phyloP scores from a whole-genome alignment of 805 yeast genomes.

The Saturnispora galanensis region DNA sequence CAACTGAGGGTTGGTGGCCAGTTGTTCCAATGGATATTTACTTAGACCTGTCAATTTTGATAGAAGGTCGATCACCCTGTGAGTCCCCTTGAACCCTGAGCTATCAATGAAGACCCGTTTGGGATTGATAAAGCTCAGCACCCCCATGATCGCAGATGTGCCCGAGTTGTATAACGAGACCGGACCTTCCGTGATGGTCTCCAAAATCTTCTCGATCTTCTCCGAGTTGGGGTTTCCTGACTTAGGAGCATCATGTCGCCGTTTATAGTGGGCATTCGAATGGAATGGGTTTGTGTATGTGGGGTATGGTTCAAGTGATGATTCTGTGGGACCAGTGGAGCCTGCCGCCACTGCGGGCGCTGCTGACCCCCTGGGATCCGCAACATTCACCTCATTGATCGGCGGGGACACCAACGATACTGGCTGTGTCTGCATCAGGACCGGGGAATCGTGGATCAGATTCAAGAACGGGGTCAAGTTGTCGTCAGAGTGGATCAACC shows the following conservation, averaged over 20 bases:
- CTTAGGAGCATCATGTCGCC: constrained; percentile 20
- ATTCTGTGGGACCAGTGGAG: constrained; percentile 9
- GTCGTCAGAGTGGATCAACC: constrained; percentile 30
- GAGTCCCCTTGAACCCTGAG: constrained; percentile 44
- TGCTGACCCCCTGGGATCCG: neutral
- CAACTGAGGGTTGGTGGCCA: constrained; percentile 24
- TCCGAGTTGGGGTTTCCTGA: constrained; percentile 40
- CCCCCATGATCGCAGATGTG: constrained; percentile 41
- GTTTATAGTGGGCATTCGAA: constrained; percentile 7
- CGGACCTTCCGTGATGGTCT: constrained; percentile 34
- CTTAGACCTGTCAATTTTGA: constrained; percentile 33
- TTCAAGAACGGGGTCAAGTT: constrained; percentile 13
- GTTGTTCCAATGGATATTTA: constrained; percentile 27
- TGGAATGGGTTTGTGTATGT: constrained; percentile 21
- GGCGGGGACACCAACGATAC: no score
- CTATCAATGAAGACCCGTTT: constrained; percentile 34
- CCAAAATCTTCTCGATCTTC: constrained; percentile 37
- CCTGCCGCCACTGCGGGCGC: neutral
- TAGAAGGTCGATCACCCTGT: constrained; percentile 36
- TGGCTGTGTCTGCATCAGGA: neutral
- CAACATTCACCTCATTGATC: no score
- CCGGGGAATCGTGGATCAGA: neutral
- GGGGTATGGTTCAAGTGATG: constrained; percentile 16
- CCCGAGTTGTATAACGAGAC: constrained; percentile 43
- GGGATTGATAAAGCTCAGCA: constrained; percentile 38